These are phyloP conservation scores for Suillus tomentosus DNA, from an alignment of 768 basidiomycete species.

Conservation along the genomic window DNA sequence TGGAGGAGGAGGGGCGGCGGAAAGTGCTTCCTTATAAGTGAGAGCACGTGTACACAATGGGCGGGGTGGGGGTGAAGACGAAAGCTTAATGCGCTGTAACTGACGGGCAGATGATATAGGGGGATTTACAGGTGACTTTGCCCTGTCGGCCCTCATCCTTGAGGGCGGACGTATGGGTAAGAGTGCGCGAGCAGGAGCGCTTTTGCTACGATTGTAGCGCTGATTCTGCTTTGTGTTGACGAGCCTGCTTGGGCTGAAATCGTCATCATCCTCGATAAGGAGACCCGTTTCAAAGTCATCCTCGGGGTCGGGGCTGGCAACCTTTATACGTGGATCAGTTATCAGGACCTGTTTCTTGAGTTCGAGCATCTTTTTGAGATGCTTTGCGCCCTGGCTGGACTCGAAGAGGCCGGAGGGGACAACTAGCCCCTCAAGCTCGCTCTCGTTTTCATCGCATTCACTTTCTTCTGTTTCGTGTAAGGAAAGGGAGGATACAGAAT, in stretches of 20 bases:
- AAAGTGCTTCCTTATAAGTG: conserved; percentile 58
- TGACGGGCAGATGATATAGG: conserved; percentile 71
- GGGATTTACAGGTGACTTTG: conserved; percentile 72
- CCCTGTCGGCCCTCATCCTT: conserved; percentile 59
- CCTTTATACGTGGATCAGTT: conserved; percentile 53
- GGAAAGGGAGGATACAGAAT: conserved; percentile 64
- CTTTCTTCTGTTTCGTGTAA: conserved; percentile 76
- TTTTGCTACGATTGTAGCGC: conserved; percentile 58
- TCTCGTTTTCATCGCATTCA: conserved; percentile 65
- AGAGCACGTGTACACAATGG: conserved; percentile 54
- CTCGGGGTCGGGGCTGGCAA: conserved; percentile 65
- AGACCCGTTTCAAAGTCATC: conserved; percentile 88
- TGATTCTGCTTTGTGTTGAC: conserved; percentile 49
- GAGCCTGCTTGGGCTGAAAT: conserved; percentile 79
- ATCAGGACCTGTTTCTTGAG: conserved; percentile 57
- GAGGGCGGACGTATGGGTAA: conserved; percentile 64
- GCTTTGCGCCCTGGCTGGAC: conserved; percentile 58
- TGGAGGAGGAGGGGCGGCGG: conserved; percentile 48
- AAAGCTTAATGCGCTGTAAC: conserved; percentile 64
- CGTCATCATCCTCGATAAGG: conserved; percentile 79
- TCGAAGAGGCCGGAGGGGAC: conserved; percentile 78
- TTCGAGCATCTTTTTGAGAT: conserved; percentile 53
- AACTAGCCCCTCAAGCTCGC: conserved; percentile 79
- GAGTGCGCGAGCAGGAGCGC: conserved; percentile 52
- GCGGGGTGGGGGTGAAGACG: conserved; percentile 68